Conservation (phyloP, 2,329 filamentous ascomycete species). For the Fusarium sarcochroum region DNA sequence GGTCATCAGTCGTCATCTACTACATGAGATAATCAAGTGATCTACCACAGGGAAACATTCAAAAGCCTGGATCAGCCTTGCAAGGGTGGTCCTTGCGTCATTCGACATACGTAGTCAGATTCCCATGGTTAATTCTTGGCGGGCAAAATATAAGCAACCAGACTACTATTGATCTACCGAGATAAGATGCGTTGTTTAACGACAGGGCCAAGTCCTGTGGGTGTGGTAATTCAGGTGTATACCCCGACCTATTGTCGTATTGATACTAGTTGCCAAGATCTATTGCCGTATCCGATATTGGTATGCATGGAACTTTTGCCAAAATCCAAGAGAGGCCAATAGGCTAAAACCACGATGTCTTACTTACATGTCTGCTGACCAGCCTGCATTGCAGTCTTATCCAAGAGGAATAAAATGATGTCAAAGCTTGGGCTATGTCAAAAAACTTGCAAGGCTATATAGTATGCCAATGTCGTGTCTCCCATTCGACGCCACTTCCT, state of each 20-base stretch:
- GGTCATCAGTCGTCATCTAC: no score
- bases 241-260: background rate
- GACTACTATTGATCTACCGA: constrained; percentile 2
- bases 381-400: constrained; percentile 9
- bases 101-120: constrained; percentile 6
- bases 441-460: constrained; percentile 11
- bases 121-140: background rate
- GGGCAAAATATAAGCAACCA: background rate
- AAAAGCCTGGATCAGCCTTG: no score
- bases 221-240: background rate
- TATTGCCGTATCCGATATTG: background rate
- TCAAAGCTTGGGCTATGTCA: background rate
- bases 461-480: background rate
- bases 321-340: constrained; percentile 2
- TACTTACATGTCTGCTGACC: background rate
- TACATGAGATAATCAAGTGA: no score
- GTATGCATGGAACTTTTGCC: background rate
- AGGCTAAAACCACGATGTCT: constrained; percentile 24
- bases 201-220: background rate
- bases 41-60: no score
- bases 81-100: constrained; percentile 11
- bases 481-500: constrained; percentile 27
- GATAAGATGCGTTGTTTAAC: constrained; percentile 3
- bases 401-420: constrained; percentile 7
- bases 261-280: background rate